A percentile compares a stretch with the other conserved stretches of the same genome.
Conservation (phyloP, 208 protist species). For the Leishmania turanica region DNA sequence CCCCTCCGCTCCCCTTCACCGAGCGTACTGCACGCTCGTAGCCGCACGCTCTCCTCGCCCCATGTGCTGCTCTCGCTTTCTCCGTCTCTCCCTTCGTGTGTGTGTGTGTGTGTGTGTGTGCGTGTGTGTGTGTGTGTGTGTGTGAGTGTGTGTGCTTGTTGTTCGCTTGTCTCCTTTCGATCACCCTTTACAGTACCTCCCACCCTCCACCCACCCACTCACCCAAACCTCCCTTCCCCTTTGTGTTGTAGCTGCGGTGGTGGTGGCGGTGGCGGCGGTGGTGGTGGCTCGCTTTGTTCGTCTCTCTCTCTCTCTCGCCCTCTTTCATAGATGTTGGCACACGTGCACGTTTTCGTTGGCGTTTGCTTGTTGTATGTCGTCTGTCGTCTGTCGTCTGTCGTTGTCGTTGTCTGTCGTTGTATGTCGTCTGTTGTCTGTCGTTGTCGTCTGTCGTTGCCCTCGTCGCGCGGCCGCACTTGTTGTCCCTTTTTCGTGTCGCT, state of each 20-base stretch:
- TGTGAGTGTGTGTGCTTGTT: not conserved
- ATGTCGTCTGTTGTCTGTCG: not conserved
- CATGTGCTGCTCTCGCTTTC: not conserved
- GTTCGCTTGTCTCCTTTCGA: not conserved
- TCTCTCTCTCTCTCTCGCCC: not conserved
- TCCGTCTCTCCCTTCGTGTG: not conserved
- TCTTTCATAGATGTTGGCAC: constrained; percentile 1
- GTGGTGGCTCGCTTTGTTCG: no score
- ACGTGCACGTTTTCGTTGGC: not conserved
- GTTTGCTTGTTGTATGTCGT: no score
- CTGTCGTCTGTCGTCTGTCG: not conserved
- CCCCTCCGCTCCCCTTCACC: not conserved
- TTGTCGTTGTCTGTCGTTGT: not conserved
- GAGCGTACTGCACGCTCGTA: not conserved
- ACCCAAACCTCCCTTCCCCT: no score
- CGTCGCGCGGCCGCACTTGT: not conserved
- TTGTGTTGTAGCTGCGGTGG: no score
- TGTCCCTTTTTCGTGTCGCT: not conserved
- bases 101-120: no score
- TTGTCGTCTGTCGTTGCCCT: not conserved
- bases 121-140: not conserved
- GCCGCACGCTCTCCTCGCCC: not conserved
- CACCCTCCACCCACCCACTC: no score
- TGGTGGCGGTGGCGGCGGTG: no score
- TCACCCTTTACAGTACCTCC: not conserved